Evolutionary conservation across 208 protist genomes (phyloP), one percentile per base, ranked within the genome.

Genomic region (Trypanosoma platydactyli): DNA sequence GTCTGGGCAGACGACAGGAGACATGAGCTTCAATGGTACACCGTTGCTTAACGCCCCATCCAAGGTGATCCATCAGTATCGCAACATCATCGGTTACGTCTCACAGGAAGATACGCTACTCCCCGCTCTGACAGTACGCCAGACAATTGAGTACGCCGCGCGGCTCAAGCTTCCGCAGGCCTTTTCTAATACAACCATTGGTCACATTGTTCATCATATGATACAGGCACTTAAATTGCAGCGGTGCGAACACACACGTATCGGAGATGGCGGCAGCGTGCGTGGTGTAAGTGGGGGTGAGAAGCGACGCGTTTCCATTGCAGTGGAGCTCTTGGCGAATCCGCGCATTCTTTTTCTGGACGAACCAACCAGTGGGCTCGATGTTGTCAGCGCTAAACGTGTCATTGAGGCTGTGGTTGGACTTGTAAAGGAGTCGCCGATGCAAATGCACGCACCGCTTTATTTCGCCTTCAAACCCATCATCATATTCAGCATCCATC

Each of bases 81-180:
- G 84, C 44, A 90, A 89, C 76, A 78, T 96, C 60, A 83, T 94
- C 61, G 92, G 91, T 41, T 97, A 97, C 63, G 92, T 97, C 16
- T 94, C 88, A 13, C 94, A 97, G 77, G 94, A 97, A 55, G 92
- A 97, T 77, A 94, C 84, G 5, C 77, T 97, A n/a, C 71, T 97
- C 33, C 87, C 91, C 12, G 77, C 80, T 2, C 64, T 97, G 40
- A 97, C 94, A 18, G 94, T 96, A 24, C 61, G 74, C 27, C 83
- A 97, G 71, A 94, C 85, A 0, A 86, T 97, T 69, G 67, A 82
- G 46, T 97, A 95, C 76, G 85, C 87, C 7, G 94, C 94, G 9
- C 73, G 84, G 3, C 77, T 97, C n/a, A 93, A 95, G 56, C 84
- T 97, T 12, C 94, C 94, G 6, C 74, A 61, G 24, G 87, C 81